phyloP scores from a whole-genome alignment of 441 rosid genomes.

The Adansonia gregorii region DNA sequence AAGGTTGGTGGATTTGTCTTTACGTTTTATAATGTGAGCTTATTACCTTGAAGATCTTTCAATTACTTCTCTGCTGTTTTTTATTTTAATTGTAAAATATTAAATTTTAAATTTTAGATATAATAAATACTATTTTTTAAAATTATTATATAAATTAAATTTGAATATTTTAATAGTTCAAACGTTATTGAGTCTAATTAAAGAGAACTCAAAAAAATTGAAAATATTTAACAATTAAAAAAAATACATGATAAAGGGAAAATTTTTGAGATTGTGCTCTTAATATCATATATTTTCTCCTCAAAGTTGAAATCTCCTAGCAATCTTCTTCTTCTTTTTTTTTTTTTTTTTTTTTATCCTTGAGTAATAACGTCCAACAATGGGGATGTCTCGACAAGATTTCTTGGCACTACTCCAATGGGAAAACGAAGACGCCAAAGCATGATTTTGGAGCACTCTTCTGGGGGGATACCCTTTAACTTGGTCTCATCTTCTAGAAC shows the following conservation, averaged over 20 bases:
- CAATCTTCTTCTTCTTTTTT: neutral
- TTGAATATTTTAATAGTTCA: neutral
- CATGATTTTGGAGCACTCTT: constrained; percentile 85
- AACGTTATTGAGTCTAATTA: neutral
- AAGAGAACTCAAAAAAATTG: neutral
- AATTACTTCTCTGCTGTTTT: neutral
- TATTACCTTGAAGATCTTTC: neutral
- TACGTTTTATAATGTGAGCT: neutral
- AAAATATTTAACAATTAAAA: neutral
- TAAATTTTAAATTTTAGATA: no score
- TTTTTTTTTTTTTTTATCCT: constrained; percentile 7
- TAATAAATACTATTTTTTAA: neutral
- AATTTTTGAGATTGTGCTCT: constrained; percentile 3
- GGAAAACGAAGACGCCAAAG: constrained; percentile 77
- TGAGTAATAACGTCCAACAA: neutral
- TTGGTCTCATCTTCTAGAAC: constrained; percentile 84
- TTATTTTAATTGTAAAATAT: neutral
- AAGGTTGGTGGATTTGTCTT: neutral
- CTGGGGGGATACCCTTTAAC: constrained; percentile 70
- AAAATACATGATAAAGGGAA: neutral
- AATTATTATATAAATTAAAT: neutral
- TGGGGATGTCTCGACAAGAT: constrained; percentile 18
- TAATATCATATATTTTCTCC: neutral
- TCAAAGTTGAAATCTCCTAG: neutral
- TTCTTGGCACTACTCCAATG: constrained; percentile 24